Conservation (phyloP, 495 filamentous ascomycete genomes). For the Paragyromitra xinjiangensis region DNA sequence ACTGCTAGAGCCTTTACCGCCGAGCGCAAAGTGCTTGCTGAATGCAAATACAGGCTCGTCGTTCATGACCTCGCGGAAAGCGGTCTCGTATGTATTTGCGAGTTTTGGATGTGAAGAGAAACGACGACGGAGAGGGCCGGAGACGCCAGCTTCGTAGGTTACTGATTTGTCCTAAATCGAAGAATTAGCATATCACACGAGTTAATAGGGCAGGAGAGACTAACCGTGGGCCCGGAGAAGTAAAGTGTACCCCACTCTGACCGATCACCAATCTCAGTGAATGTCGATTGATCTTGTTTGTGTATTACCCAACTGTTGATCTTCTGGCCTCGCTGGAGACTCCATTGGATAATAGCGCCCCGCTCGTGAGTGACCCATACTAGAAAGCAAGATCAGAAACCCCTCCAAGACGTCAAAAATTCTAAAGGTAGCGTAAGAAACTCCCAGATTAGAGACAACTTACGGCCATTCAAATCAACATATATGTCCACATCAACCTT, state of each 20-base stretch:
- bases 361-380: conserved; percentile 49
- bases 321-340: conserved; percentile 15
- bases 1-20: conserved; percentile 57
- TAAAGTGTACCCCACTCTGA: conserved; percentile 90
- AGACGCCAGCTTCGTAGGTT: conserved; percentile 75
- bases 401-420: conserved; percentile 46
- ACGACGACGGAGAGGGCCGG: conserved; percentile 70
- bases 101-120: conserved; percentile 78
- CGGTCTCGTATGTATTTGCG: conserved; percentile 69
- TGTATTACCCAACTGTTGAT: conserved; percentile 71
- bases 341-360: conserved; percentile 37
- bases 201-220: conserved; percentile 58
- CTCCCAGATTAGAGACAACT: conserved; percentile 70
- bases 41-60: conserved; percentile 93
- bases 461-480: conserved; percentile 86
- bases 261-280: conserved; percentile 78
- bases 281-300: conserved; percentile 69
- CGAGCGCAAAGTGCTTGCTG: conserved; percentile 76
- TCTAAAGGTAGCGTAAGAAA: background rate
- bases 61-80: conserved; percentile 77
- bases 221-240: conserved; percentile 71
- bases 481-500: conserved; percentile 80
- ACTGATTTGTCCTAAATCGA: conserved; percentile 47
- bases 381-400: conserved; percentile 2
- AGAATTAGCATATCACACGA: conserved; percentile 2